These are phyloP conservation scores for Pisolithus marmoratus DNA, from an alignment of 768 basidiomycete genomes.

Conservation along the genomic window DNA sequence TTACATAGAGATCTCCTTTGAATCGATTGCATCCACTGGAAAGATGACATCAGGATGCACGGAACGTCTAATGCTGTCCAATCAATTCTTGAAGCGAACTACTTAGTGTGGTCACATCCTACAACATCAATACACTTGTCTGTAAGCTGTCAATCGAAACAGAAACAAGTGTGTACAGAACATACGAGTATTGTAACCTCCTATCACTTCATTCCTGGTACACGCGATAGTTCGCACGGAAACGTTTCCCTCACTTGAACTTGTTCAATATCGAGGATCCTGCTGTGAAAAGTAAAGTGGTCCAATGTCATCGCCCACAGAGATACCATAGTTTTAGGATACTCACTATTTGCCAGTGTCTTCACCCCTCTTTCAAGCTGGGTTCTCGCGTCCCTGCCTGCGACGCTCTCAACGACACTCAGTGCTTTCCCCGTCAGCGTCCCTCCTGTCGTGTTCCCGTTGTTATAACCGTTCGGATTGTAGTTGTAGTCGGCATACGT, in stretches of 20 bases:
- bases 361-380: constrained; percentile 46
- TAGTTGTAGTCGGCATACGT: neutral
- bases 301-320: neutral
- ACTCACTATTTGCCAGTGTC: constrained; percentile 49
- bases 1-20: no score
- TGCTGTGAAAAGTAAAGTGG: neutral
- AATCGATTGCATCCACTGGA: no score
- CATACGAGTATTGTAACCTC: no score
- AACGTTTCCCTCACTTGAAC: constrained; percentile 1
- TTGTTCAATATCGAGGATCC: constrained; percentile 11
- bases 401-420: constrained; percentile 50
- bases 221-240: no score
- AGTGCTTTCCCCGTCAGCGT: constrained; percentile 32
- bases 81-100: no score
- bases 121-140: no score
- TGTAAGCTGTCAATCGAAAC: no score
- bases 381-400: constrained; percentile 43
- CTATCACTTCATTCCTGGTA: no score
- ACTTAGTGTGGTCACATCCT: no score
- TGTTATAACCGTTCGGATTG: neutral
- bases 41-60: no score
- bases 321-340: neutral
- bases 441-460: constrained; percentile 1
- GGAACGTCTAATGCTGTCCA: no score
- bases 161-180: no score